Evolutionary conservation across 2,329 filamentous ascomycete species (phyloP).

Genomic region (Paraconiothyrium sp.): DNA sequence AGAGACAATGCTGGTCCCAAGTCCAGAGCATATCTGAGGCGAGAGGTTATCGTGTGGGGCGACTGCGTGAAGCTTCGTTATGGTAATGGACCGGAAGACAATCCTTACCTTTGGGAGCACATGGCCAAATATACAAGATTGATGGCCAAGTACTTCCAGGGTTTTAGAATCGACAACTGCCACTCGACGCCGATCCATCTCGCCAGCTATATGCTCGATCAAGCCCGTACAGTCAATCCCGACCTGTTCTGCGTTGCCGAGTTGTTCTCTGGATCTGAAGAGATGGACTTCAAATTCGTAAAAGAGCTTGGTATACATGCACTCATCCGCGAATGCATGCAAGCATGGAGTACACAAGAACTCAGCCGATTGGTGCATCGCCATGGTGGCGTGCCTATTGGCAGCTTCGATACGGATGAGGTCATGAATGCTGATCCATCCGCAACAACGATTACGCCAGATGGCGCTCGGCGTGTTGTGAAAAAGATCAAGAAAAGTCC

Average conservation of each 20-base stretch:
- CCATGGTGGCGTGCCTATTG: slow-evolving; percentile 92
- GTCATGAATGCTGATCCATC: slow-evolving; percentile 69
- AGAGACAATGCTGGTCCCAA: slow-evolving; percentile 90
- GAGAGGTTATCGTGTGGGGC: slow-evolving; percentile 97
- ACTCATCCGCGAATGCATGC: slow-evolving; percentile 96
- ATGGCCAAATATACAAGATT: slow-evolving; percentile 93
- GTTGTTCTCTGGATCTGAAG: slow-evolving; percentile 93
- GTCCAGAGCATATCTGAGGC: slow-evolving; percentile 90
- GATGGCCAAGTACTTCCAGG: slow-evolving; percentile 93
- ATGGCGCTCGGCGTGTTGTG: slow-evolving; percentile 69
- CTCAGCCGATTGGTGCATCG: slow-evolving; percentile 91
- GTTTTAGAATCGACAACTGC: slow-evolving; percentile 97
- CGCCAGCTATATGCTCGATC: slow-evolving; percentile 92
- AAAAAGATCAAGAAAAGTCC: slow-evolving; percentile 86
- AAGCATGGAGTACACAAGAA: slow-evolving; percentile 94
- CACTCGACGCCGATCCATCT: slow-evolving; percentile 96
- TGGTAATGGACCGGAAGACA: slow-evolving; percentile 80
- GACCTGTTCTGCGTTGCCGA: slow-evolving; percentile 94
- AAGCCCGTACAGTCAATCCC: slow-evolving; percentile 87
- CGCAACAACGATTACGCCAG: slow-evolving; percentile 36
- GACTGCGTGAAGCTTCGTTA: slow-evolving; percentile 98
- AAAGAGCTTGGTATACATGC: slow-evolving; percentile 91
- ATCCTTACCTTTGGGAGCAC: slow-evolving; percentile 92
- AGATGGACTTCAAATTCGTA: slow-evolving; percentile 95
- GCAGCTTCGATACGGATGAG: slow-evolving; percentile 95